phyloP scores from a whole-genome alignment of 2,329 filamentous ascomycete species.

The Nemania sp. region DNA sequence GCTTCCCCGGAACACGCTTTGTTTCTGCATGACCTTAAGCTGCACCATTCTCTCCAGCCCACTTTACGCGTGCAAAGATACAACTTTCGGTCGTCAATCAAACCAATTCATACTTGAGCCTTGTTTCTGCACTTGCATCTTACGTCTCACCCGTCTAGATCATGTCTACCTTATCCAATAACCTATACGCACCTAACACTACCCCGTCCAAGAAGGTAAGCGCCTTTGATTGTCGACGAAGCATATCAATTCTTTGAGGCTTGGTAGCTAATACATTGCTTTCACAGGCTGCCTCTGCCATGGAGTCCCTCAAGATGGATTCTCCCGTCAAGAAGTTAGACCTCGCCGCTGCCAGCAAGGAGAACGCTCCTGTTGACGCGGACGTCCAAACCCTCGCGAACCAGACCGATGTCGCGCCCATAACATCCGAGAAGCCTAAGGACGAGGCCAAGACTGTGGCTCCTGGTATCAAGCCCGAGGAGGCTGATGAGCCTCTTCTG shows the following conservation, averaged over 20 bases:
- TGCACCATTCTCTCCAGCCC: constrained; percentile 20
- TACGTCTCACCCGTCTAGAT: constrained; percentile 18
- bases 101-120: constrained; percentile 8
- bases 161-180: constrained; percentile 11
- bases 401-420: constrained; percentile 65
- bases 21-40: constrained; percentile 27
- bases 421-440: constrained; percentile 51
- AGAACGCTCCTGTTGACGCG: constrained; percentile 67
- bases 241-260: not conserved
- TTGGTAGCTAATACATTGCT: constrained; percentile 30
- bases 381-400: constrained; percentile 56
- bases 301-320: constrained; percentile 90
- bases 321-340: constrained; percentile 89
- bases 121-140: constrained; percentile 20
- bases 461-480: constrained; percentile 64
- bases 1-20: constrained; percentile 30
- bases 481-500: constrained; percentile 85
- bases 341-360: constrained; percentile 76
- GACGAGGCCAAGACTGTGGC: constrained; percentile 48
- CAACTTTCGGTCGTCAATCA: constrained; percentile 9
- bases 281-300: constrained; percentile 77
- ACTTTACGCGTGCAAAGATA: constrained; percentile 30
- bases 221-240: constrained; percentile 29
- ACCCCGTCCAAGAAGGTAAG: constrained; percentile 62
- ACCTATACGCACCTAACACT: constrained; percentile 59